Percentiles rank a stretch among this genome's conserved stretches.
These are phyloP conservation scores for Nemophila menziesii DNA, from an alignment of 257 asterid species.

Conservation along the genomic window DNA sequence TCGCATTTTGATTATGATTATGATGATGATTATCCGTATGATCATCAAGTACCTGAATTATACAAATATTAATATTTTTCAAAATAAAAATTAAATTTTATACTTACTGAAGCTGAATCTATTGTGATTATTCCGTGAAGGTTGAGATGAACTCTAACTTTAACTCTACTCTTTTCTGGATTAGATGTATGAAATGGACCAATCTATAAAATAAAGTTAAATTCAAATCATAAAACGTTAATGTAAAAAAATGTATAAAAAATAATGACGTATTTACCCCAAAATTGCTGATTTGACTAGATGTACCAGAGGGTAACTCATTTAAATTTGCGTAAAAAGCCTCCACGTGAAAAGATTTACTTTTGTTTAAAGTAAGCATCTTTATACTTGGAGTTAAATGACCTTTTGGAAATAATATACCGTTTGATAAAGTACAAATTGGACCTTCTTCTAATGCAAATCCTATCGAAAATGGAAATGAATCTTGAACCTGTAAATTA, in stretches of 20 bases:
- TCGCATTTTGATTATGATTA: constrained; percentile 26
- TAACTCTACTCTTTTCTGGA: constrained; percentile 43
- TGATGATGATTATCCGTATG: constrained; percentile 31
- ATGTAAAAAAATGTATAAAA: constrained; percentile 3
- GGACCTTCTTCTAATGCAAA: constrained; percentile 54
- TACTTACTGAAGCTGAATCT: constrained; percentile 70
- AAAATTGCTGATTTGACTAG: constrained; percentile 54
- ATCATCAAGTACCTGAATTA: constrained; percentile 69
- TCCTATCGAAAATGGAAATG: constrained; percentile 80
- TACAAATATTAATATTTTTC: constrained; percentile 13
- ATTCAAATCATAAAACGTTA: too few relatives aligned
- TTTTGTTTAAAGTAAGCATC: constrained; percentile 56
- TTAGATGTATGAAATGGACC: constrained; percentile 65
- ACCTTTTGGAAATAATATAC: constrained; percentile 55
- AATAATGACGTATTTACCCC: constrained; percentile 30
- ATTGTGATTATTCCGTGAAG: constrained; percentile 68
- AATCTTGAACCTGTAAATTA: constrained; percentile 74
- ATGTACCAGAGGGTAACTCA: constrained; percentile 65
- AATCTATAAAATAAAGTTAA: constrained; percentile 36
- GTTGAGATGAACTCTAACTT: constrained; percentile 62
- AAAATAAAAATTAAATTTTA: constrained; percentile 10
- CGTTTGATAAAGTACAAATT: constrained; percentile 32
- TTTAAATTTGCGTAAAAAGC: constrained; percentile 50
- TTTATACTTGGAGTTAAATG: constrained; percentile 60
- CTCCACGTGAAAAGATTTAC: constrained; percentile 51